A percentile compares a stretch with the other conserved stretches of the same genome.
Evolutionary conservation across 2,329 filamentous ascomycete species (phyloP).

Genomic region (Plenodomus biglobosus): DNA sequence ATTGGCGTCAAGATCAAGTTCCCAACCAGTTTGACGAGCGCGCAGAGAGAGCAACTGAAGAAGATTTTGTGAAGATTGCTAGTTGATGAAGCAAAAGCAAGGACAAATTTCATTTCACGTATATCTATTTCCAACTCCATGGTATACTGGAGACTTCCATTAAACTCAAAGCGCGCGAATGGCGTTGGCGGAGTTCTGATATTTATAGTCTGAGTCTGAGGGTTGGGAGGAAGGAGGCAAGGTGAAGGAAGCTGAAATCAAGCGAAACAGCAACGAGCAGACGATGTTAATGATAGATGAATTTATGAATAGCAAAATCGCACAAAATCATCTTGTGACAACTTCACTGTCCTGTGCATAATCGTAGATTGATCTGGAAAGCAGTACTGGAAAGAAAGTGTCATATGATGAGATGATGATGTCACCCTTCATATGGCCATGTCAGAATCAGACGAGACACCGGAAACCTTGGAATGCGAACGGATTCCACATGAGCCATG

Average conservation of each 20-base stretch:
- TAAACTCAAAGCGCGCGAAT: conserved; percentile 10
- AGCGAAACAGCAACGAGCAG: too few relatives aligned
- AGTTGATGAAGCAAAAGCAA: not conserved
- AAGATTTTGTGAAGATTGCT: conserved; percentile 69
- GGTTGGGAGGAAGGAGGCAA: not conserved
- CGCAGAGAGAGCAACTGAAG: conserved; percentile 78
- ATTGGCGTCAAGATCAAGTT: conserved; percentile 93
- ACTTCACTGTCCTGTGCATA: too few relatives aligned
- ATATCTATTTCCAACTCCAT: conserved; percentile 7
- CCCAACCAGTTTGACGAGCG: conserved; percentile 71
- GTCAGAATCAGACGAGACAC: conserved; percentile 28
- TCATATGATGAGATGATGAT: too few relatives aligned
- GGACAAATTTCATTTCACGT: conserved; percentile 11
- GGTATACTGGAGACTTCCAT: not conserved
- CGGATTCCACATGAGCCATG: conserved; percentile 59
- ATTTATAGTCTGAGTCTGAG: conserved; percentile 1
- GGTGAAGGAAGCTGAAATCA: too few relatives aligned
- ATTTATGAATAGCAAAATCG: too few relatives aligned
- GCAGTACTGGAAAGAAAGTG: too few relatives aligned
- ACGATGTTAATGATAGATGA: too few relatives aligned
- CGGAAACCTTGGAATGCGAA: conserved; percentile 56
- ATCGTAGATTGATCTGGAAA: too few relatives aligned
- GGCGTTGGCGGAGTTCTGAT: conserved; percentile 23
- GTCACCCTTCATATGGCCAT: not conserved
- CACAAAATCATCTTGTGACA: too few relatives aligned